These are phyloP conservation scores for Solanum clarkiae DNA, from an alignment of 257 asterid species.

Conservation along the genomic window DNA sequence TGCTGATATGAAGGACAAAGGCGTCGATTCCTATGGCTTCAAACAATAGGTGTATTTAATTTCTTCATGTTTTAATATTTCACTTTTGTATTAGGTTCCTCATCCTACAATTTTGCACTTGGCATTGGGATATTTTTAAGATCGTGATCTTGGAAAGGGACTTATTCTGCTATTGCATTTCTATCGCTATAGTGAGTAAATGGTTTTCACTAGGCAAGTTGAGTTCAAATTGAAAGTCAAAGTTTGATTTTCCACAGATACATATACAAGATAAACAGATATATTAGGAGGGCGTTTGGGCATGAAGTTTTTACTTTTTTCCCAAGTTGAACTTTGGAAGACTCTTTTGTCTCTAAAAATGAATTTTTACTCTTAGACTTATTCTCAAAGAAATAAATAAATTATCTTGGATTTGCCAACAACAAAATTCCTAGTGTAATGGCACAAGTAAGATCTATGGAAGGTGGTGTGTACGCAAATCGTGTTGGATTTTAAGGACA, in stretches of 20 bases:
- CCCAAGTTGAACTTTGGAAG: no score
- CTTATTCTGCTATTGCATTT: neutral
- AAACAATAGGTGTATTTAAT: conserved; percentile 57
- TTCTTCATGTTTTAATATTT: neutral
- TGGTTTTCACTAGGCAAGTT: no score
- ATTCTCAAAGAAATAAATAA: neutral
- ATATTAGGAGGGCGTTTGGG: no score
- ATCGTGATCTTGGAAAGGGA: neutral
- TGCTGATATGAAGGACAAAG: conserved; percentile 70
- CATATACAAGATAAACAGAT: no score
- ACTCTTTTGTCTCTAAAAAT: no score
- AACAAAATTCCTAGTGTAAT: neutral
- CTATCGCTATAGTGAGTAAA: neutral
- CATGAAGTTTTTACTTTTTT: no score
- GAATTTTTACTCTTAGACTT: no score
- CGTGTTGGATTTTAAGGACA: neutral
- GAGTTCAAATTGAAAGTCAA: no score
- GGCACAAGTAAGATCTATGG: neutral
- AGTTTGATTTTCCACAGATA: no score
- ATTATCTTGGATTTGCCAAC: neutral
- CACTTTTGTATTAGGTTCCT: neutral
- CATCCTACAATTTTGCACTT: neutral
- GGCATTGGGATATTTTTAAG: neutral
- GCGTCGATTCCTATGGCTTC: conserved; percentile 79
- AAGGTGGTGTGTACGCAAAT: neutral